Percentiles rank a stretch among this genome's conserved stretches.
These are phyloP conservation scores for Aristolochia contorta DNA, from an alignment of 164 flowering plant species.

Conservation along the genomic window DNA sequence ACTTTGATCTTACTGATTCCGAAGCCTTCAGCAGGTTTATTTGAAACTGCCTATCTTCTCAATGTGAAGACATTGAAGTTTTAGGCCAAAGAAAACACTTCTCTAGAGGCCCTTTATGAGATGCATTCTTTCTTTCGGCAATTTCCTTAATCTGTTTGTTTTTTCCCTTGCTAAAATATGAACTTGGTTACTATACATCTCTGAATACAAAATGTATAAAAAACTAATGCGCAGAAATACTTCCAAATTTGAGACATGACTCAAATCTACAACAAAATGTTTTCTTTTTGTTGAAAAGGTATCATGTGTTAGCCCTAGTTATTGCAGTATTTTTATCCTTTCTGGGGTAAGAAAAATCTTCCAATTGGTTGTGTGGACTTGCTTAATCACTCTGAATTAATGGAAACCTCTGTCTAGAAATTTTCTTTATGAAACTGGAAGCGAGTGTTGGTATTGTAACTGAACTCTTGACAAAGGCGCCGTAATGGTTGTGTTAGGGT, in stretches of 20 bases:
- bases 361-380: neutral
- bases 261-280: neutral
- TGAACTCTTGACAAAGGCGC: slow-evolving; percentile 64
- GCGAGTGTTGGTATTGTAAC: slow-evolving; percentile 51
- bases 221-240: neutral
- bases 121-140: too few relatives aligned
- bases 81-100: too few relatives aligned
- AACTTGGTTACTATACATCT: too few relatives aligned
- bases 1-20: too few relatives aligned
- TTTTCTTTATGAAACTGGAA: slow-evolving; percentile 92
- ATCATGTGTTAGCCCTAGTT: neutral
- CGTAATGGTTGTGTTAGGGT: slow-evolving; percentile 46
- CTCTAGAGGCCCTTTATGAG: too few relatives aligned
- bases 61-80: too few relatives aligned
- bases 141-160: too few relatives aligned
- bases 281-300: neutral
- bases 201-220: too few relatives aligned
- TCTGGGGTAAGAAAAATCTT: neutral
- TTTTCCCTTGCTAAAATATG: too few relatives aligned
- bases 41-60: too few relatives aligned
- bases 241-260: neutral
- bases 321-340: neutral
- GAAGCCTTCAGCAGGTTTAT: too few relatives aligned
- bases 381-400: too few relatives aligned
- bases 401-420: slow-evolving; percentile 31